Evolutionary conservation across 75 land plant species (phyloP).

Genomic region (Chamaecyparis obtusa): DNA sequence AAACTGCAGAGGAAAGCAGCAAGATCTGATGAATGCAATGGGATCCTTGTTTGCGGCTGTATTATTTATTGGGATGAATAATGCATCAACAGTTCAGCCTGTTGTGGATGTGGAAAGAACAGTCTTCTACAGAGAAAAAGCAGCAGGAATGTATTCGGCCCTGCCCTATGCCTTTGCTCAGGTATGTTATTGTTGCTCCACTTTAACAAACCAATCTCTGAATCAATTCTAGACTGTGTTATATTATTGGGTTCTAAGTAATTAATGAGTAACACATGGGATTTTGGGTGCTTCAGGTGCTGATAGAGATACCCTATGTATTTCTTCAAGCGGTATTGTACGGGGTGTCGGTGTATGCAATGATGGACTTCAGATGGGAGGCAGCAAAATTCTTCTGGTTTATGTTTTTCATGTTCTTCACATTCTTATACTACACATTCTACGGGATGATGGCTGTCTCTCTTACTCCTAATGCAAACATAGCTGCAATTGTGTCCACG

Average conservation of each 20-base stretch:
- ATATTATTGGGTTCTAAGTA: not conserved
- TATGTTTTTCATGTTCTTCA: conserved; percentile 55
- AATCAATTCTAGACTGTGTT: not conserved
- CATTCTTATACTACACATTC: conserved; percentile 46
- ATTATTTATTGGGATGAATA: conserved; percentile 26
- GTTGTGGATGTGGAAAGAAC: conserved; percentile 38
- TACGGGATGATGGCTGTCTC: conserved; percentile 54
- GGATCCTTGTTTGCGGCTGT: conserved; percentile 35
- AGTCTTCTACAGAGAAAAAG: conserved; percentile 35
- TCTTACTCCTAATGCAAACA: conserved; percentile 36
- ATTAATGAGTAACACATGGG: not conserved
- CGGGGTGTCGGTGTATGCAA: conserved; percentile 66
- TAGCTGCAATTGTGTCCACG: conserved; percentile 64
- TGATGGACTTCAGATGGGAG: conserved; percentile 83
- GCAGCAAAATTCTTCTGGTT: conserved; percentile 91
- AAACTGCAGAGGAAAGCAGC: conserved; percentile 12
- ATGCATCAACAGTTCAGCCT: conserved; percentile 23
- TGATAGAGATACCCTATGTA: conserved; percentile 41
- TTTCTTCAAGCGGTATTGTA: conserved; percentile 31
- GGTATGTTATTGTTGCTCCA: not conserved
- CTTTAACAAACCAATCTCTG: not conserved
- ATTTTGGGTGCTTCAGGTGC: conserved; percentile 23
- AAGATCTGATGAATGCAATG: conserved; percentile 22
- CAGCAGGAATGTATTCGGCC: conserved; percentile 39
- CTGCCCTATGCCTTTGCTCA: conserved; percentile 36